A percentile compares a stretch with the other conserved stretches of the same genome.
phyloP scores from a whole-genome alignment of 1,284 basidiomycete genomes.

The Cyathus pygmaeus region DNA sequence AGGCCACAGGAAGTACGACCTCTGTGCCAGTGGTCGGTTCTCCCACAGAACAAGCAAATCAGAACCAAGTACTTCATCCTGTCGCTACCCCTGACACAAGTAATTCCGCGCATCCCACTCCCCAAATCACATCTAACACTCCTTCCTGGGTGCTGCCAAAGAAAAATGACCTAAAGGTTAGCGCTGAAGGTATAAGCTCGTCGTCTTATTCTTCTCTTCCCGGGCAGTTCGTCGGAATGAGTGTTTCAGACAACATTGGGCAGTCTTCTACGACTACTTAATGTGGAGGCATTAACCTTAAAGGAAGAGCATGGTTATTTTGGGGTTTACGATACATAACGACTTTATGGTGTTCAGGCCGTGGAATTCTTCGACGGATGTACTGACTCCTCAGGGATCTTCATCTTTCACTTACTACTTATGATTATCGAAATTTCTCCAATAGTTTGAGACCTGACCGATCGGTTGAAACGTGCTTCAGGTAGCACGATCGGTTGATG shows the following conservation, averaged over 20 bases:
- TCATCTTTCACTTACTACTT: too few species aligned
- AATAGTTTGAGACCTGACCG: too few species aligned
- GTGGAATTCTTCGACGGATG: too few species aligned
- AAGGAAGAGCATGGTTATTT: too few species aligned
- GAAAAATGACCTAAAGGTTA: neutral
- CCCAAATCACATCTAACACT: neutral
- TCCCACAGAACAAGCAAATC: neutral
- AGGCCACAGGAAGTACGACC: neutral
- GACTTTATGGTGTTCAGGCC: too few species aligned
- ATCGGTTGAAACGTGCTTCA: too few species aligned
- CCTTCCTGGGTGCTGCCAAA: neutral
- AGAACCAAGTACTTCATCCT: neutral
- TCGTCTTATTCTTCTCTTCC: neutral
- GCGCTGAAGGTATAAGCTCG: neutral
- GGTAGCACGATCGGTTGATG: too few species aligned
- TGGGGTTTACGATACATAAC: too few species aligned
- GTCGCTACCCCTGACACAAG: neutral
- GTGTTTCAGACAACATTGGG: neutral
- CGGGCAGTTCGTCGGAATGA: neutral
- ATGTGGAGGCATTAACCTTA: too few species aligned
- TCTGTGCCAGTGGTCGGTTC: neutral
- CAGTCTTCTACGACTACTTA: too few species aligned
- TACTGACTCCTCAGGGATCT: too few species aligned
- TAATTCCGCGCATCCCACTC: neutral
- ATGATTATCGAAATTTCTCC: too few species aligned